Conservation (phyloP, 306 rosid genomes). For the Fagus crenata region DNA sequence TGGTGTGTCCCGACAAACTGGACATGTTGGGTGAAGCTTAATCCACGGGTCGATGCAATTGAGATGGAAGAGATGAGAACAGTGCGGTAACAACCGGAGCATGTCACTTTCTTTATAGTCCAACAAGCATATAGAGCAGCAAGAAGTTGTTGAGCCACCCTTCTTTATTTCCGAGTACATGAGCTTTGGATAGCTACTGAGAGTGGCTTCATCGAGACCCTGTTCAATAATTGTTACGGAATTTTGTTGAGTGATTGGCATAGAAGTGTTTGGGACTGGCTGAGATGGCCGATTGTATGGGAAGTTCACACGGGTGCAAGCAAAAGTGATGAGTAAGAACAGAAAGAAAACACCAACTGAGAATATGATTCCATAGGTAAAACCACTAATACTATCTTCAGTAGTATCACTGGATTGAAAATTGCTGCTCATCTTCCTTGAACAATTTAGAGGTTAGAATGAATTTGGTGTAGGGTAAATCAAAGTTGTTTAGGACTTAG, state of each 20-base stretch:
- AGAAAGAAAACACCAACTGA: slow-evolving; percentile 18
- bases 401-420: background rate
- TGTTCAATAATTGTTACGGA: background rate
- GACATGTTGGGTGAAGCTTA: slow-evolving; percentile 44
- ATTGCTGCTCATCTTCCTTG: background rate
- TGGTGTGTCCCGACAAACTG: slow-evolving; percentile 19
- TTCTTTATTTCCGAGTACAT: slow-evolving; percentile 26
- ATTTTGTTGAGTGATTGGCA: background rate
- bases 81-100: slow-evolving; percentile 43
- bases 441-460: background rate
- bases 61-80: slow-evolving; percentile 45
- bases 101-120: slow-evolving; percentile 49
- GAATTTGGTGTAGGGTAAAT: background rate
- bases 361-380: slow-evolving; percentile 20
- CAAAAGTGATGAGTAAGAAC: slow-evolving; percentile 5
- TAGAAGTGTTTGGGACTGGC: background rate
- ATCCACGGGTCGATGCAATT: slow-evolving; percentile 55
- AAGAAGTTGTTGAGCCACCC: background rate
- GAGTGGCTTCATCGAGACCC: slow-evolving; percentile 28
- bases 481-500: background rate
- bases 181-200: slow-evolving; percentile 31
- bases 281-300: background rate
- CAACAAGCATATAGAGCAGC: slow-evolving; percentile 53
- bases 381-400: background rate
- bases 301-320: slow-evolving; percentile 30